These are phyloP conservation scores for Calocera cornea DNA, from an alignment of 768 basidiomycete genomes.

Conservation along the genomic window DNA sequence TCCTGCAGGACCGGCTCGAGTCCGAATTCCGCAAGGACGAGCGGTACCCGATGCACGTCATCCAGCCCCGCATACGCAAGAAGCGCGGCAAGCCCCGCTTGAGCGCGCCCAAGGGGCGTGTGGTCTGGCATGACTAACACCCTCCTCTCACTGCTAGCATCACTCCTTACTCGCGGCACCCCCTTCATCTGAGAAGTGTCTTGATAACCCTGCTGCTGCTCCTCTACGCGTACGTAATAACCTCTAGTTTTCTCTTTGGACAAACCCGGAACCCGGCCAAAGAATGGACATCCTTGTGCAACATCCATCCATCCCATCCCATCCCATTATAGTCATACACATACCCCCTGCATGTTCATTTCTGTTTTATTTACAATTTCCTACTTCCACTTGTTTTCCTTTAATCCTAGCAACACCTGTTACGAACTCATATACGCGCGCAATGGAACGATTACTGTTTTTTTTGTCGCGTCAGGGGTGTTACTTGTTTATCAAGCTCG, in stretches of 20 bases:
- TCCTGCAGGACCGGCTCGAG: constrained; percentile 5
- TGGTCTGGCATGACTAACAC: not conserved
- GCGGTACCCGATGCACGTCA: not conserved
- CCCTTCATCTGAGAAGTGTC: not conserved
- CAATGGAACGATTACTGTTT: too few species aligned
- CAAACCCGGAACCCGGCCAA: not conserved
- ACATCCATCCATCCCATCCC: not conserved
- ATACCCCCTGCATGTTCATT: not conserved
- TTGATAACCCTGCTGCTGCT: not conserved
- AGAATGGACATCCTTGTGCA: not conserved
- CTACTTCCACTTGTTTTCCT: too few species aligned
- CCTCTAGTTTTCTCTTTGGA: not conserved
- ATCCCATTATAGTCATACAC: not conserved
- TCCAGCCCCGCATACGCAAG: not conserved
- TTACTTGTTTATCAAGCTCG: too few species aligned
- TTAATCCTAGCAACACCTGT: too few species aligned
- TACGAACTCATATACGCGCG: too few species aligned
- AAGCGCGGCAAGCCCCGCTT: not conserved
- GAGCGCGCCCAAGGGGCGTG: not conserved
- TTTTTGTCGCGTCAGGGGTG: too few species aligned
- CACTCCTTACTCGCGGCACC: too few species aligned
- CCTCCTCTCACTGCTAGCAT: too few species aligned
- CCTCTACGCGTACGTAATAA: not conserved
- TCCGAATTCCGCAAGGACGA: not conserved
- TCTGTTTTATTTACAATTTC: not conserved